Evolutionary conservation across 306 rosid genomes (phyloP).

Genomic region (Amphicarpaea edgeworthii): DNA sequence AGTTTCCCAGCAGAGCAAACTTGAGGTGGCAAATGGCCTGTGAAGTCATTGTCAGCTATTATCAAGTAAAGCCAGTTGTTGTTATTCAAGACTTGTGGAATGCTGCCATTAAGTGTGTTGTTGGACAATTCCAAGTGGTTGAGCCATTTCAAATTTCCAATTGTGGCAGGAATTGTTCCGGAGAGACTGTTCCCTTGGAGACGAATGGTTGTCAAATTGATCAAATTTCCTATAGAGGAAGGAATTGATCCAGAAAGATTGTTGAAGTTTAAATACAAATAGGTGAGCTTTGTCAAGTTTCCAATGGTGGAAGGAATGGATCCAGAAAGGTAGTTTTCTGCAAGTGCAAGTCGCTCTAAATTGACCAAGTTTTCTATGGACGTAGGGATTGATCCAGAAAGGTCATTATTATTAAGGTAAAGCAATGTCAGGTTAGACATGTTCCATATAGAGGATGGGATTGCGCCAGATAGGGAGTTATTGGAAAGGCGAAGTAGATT

Average conservation of each 20-base stretch:
- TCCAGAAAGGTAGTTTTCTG: neutral
- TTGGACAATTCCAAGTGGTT: neutral
- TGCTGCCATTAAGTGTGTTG: conserved; percentile 35
- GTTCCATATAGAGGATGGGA: conserved; percentile 38
- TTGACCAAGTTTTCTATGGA: conserved; percentile 33
- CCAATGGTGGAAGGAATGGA: conserved; percentile 44
- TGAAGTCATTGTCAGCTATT: neutral
- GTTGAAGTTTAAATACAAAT: neutral
- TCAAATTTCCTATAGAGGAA: conserved; percentile 26
- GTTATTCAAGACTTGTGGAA: neutral
- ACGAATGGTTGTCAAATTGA: neutral
- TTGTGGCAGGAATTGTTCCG: conserved; percentile 32
- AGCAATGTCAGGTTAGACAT: neutral
- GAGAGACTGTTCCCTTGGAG: conserved; percentile 1
- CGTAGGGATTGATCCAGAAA: conserved; percentile 19
- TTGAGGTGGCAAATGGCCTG: conserved; percentile 13
- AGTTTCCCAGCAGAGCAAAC: neutral
- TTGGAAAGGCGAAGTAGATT: neutral
- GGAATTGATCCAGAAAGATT: conserved; percentile 43
- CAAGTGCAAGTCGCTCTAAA: neutral
- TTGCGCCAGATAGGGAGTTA: conserved; percentile 2
- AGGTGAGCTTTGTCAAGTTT: conserved; percentile 29
- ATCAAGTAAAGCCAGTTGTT: neutral
- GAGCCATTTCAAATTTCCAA: conserved; percentile 36
- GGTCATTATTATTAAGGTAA: neutral